Percentiles rank a stretch among this genome's conserved stretches.
Evolutionary conservation across 2,329 filamentous ascomycete genomes (phyloP).

Genomic region (Rhinocladiella similis): DNA sequence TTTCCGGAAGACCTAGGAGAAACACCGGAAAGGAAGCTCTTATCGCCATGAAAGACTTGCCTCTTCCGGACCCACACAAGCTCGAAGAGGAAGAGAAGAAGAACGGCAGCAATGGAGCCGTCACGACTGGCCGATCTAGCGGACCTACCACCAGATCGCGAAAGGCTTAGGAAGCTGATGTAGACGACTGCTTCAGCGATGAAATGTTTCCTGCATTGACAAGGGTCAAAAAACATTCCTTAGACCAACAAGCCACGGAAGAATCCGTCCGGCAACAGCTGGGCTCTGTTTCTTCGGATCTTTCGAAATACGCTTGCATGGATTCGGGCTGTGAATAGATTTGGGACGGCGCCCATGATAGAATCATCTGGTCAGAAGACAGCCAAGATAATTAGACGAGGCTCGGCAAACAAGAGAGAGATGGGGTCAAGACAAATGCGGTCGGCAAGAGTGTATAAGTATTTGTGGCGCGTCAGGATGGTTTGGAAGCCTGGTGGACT

Average conservation of each 20-base stretch:
- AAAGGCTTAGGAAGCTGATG: slow-evolving; percentile 41
- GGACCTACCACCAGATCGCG: slow-evolving; percentile 48
- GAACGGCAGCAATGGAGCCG: slow-evolving; percentile 36
- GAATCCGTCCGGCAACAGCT: background rate
- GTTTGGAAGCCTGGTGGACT: background rate
- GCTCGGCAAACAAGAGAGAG: background rate
- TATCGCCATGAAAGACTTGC: slow-evolving; percentile 78
- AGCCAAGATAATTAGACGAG: background rate
- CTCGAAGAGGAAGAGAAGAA: slow-evolving; percentile 22
- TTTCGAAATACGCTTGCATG: background rate
- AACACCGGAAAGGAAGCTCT: slow-evolving; percentile 78
- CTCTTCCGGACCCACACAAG: slow-evolving; percentile 50
- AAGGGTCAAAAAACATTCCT: background rate
- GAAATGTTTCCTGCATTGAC: slow-evolving; percentile 9
- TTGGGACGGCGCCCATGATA: background rate
- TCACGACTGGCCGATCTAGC: slow-evolving; percentile 40
- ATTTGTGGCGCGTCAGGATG: background rate
- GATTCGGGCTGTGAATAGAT: background rate
- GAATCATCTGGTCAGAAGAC: background rate
- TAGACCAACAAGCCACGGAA: background rate
- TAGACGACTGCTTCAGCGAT: slow-evolving; percentile 18
- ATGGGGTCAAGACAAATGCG: background rate
- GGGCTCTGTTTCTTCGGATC: background rate
- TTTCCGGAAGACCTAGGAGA: slow-evolving; percentile 44
- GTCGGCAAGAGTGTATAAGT: slow-evolving; percentile 3